Evolutionary conservation across 306 rosid genomes (phyloP).

Genomic region (Citrullus amarus): DNA sequence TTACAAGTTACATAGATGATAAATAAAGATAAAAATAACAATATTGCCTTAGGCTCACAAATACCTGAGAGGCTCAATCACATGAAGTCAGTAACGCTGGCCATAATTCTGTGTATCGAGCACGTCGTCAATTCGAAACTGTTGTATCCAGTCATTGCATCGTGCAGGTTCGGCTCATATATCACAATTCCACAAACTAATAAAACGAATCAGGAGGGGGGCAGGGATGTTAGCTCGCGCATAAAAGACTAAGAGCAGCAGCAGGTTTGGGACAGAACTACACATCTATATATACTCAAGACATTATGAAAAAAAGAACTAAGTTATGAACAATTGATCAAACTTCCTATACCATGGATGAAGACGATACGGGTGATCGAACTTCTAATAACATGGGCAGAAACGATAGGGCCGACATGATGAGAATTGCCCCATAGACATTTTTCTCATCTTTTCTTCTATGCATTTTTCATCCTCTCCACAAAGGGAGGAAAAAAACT

Average conservation of each 20-base stretch:
- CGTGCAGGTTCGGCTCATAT: neutral
- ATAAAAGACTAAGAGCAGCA: conserved; percentile 15
- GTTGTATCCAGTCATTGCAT: neutral
- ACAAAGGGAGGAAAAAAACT: neutral
- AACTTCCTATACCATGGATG: conserved; percentile 25
- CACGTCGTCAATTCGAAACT: neutral
- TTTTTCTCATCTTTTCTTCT: neutral
- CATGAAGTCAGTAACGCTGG: neutral
- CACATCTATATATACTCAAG: conserved; percentile 13
- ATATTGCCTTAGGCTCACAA: neutral
- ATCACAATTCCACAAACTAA: neutral
- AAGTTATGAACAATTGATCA: conserved; percentile 52
- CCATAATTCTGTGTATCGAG: neutral
- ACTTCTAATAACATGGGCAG: conserved; percentile 21
- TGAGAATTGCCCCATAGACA: neutral
- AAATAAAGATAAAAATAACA: neutral
- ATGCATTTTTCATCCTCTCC: neutral
- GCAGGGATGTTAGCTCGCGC: neutral
- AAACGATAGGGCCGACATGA: neutral
- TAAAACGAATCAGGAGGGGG: neutral
- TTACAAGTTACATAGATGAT: conserved; percentile 3
- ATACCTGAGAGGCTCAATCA: neutral
- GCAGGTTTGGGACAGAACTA: conserved; percentile 8
- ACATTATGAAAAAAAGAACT: conserved; percentile 11
- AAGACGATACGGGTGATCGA: neutral